Conservation (phyloP, 345 rosid species). For the Litchi chinensis region DNA sequence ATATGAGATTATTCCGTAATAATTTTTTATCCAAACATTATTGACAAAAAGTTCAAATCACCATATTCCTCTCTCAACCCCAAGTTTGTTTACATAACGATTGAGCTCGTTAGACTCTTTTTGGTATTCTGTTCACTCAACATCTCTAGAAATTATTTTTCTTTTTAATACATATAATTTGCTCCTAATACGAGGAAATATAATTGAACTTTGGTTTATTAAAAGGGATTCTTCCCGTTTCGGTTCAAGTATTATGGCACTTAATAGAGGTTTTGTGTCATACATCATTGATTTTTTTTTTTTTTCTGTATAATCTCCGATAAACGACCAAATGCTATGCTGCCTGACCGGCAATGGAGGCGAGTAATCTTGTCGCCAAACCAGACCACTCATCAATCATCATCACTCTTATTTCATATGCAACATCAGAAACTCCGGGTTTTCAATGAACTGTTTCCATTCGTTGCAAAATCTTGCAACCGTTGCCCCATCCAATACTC, state of each 20-base stretch:
- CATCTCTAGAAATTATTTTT: no score
- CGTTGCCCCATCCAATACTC: slow-evolving; percentile 93
- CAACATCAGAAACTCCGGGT: slow-evolving; percentile 81
- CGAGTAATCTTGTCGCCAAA: neutral
- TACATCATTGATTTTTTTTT: neutral
- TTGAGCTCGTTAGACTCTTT: no score
- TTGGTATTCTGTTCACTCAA: no score
- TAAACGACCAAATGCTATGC: neutral
- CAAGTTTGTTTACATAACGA: no score
- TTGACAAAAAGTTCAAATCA: no score
- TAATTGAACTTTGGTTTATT: neutral
- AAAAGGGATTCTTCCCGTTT: neutral
- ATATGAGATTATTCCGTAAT: no score
- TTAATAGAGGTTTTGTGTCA: neutral
- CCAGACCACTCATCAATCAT: slow-evolving; percentile 23
- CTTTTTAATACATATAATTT: no score
- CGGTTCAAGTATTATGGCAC: neutral
- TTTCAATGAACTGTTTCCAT: slow-evolving; percentile 85
- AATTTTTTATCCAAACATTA: no score
- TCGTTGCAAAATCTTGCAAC: slow-evolving; percentile 86
- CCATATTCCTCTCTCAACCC: no score
- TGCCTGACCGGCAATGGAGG: neutral
- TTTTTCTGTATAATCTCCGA: neutral
- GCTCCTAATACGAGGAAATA: no score
- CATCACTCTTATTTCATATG: slow-evolving; percentile 43